A percentile compares a stretch with the other conserved stretches of the same genome.
Evolutionary conservation across 192 early-diverging fungal species (phyloP).

Genomic region (Backusella tarrabulga): DNA sequence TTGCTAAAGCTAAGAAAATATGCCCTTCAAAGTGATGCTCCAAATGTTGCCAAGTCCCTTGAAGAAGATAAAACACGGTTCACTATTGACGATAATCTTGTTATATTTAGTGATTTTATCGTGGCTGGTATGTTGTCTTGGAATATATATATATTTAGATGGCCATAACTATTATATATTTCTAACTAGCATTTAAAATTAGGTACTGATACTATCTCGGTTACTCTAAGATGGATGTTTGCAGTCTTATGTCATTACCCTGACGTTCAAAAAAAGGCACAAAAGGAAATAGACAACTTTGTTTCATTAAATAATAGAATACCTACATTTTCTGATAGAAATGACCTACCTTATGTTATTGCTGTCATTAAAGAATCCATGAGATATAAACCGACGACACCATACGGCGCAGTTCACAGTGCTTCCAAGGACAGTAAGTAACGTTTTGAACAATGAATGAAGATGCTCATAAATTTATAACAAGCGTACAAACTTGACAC

Average conservation of each 20-base stretch:
- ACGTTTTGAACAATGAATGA: neutral
- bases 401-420: constrained; percentile 10
- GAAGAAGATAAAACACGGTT: neutral
- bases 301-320: neutral
- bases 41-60: neutral
- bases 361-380: constrained; percentile 17
- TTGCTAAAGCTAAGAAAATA: neutral
- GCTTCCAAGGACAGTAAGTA: constrained; percentile 12
- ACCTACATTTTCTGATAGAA: neutral
- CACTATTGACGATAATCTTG: neutral
- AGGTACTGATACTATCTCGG: constrained; percentile 8
- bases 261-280: constrained; percentile 14
- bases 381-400: constrained; percentile 8
- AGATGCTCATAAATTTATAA: neutral
- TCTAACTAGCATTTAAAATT: neutral
- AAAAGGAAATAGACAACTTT: constrained; percentile 13
- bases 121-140: neutral
- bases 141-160: neutral
- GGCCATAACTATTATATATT: neutral
- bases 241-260: constrained; percentile 17
- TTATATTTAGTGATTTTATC: neutral
- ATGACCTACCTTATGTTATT: constrained; percentile 14
- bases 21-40: neutral
- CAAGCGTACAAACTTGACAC: neutral
- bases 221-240: constrained; percentile 15